Evolutionary conservation across 108 stramenopile species (phyloP).

Genomic region (Fistulifera pelliculosa): DNA sequence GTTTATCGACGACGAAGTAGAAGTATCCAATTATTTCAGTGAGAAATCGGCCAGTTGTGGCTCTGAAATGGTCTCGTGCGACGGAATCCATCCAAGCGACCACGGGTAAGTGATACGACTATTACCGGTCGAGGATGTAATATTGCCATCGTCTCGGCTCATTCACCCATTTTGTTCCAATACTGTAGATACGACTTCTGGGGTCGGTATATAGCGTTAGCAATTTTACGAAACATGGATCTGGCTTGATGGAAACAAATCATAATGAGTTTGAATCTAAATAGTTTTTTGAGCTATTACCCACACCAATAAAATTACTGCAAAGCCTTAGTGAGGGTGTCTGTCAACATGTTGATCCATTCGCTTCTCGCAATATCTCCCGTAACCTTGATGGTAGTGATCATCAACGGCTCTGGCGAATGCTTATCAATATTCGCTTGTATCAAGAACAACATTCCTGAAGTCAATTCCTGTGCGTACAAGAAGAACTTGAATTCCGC

Average conservation of each 20-base stretch:
- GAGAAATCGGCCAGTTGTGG: not conserved
- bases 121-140: too few species aligned
- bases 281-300: too few species aligned
- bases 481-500: conserved; percentile 86
- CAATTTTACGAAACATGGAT: conserved; percentile 40
- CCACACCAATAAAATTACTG: too few species aligned
- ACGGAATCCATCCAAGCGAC: conserved; percentile 58
- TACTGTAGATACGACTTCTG: conserved; percentile 46
- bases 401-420: not conserved
- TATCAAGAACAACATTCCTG: conserved; percentile 50
- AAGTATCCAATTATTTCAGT: not conserved
- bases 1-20: not conserved
- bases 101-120: too few species aligned
- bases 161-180: too few species aligned
- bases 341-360: too few species aligned
- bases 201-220: conserved; percentile 54
- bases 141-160: too few species aligned
- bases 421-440: conserved; percentile 56
- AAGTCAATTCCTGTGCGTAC: conserved; percentile 54
- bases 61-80: conserved; percentile 25
- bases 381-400: conserved; percentile 6
- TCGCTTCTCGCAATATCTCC: too few species aligned
- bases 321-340: too few species aligned
- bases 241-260: not conserved
- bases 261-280: too few species aligned